phyloP scores from a whole-genome alignment of 208 protist genomes.

The Acanthamoeba lugdunensis region DNA sequence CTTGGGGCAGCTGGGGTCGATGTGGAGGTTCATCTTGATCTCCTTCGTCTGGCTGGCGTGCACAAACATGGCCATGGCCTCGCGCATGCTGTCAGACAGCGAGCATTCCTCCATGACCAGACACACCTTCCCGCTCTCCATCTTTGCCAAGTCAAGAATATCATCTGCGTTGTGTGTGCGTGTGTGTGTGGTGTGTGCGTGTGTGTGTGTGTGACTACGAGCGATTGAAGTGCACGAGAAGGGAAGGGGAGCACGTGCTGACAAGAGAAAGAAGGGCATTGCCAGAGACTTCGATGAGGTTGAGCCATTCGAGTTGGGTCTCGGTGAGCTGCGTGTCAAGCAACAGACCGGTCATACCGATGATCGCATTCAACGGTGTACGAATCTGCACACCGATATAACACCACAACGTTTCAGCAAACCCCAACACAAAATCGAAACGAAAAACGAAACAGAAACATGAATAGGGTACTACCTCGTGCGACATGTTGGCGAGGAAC shows the following conservation, averaged over 20 bases:
- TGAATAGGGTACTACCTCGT: neutral
- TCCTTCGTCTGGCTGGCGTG: constrained; percentile 15
- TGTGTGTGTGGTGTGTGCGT: no score
- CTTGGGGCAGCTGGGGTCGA: neutral
- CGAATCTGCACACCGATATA: no score
- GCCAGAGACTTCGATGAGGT: neutral
- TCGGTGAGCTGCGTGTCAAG: neutral
- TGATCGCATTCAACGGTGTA: constrained; percentile 21
- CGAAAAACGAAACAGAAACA: no score
- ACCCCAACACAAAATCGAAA: no score
- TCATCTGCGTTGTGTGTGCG: neutral
- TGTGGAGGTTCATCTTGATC: neutral
- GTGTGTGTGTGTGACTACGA: no score
- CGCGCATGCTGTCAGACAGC: neutral
- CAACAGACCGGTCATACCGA: constrained; percentile 14
- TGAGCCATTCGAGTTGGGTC: neutral
- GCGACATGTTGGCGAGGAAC: constrained; percentile 8
- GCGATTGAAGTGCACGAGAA: no score
- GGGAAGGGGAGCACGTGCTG: no score
- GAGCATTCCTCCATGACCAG: neutral
- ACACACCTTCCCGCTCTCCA: neutral
- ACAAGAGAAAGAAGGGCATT: neutral
- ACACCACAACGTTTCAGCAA: no score
- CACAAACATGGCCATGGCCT: neutral
- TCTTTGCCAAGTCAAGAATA: neutral